A percentile compares a stretch with the other conserved stretches of the same genome.
These are phyloP conservation scores for Solanum okadae DNA, from an alignment of 257 asterid species.

Conservation along the genomic window DNA sequence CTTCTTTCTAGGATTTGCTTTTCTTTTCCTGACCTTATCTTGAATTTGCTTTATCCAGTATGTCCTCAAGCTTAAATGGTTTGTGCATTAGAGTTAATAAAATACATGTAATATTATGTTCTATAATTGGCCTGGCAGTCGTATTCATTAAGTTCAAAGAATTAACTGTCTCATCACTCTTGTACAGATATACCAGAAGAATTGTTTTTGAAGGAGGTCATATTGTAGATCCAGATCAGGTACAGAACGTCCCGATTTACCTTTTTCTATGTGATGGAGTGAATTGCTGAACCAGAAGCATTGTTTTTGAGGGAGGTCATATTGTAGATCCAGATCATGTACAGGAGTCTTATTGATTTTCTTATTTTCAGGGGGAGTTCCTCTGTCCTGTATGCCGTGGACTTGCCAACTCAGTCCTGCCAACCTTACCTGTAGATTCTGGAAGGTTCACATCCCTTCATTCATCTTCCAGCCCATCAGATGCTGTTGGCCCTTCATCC, in stretches of 20 bases:
- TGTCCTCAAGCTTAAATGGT: neutral
- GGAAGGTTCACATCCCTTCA: conserved; percentile 19
- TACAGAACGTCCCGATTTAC: conserved; percentile 11
- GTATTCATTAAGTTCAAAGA: neutral
- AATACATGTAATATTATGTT: neutral
- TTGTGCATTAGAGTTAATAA: neutral
- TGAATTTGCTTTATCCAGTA: neutral
- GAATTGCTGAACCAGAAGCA: conserved; percentile 37
- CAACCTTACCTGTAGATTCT: conserved; percentile 44
- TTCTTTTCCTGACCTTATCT: neutral
- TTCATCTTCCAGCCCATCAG: conserved; percentile 13
- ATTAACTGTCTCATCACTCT: neutral
- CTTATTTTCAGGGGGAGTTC: conserved; percentile 77
- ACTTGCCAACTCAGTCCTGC: conserved; percentile 79
- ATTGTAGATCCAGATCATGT: conserved; percentile 97
- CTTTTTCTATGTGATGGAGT: conserved; percentile 6
- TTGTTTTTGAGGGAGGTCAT: conserved; percentile 90
- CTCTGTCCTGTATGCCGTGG: conserved; percentile 99
- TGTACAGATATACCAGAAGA: conserved; percentile 63
- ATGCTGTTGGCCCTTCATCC: conserved; percentile 19
- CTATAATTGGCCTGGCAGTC: neutral
- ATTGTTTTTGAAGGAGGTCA: conserved; percentile 94
- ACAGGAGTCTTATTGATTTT: conserved; percentile 2
- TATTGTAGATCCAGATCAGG: conserved; percentile 96
- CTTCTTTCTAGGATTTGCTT: neutral